Conservation (phyloP, 2,329 filamentous ascomycete species). For the Verruconis gallopava region DNA sequence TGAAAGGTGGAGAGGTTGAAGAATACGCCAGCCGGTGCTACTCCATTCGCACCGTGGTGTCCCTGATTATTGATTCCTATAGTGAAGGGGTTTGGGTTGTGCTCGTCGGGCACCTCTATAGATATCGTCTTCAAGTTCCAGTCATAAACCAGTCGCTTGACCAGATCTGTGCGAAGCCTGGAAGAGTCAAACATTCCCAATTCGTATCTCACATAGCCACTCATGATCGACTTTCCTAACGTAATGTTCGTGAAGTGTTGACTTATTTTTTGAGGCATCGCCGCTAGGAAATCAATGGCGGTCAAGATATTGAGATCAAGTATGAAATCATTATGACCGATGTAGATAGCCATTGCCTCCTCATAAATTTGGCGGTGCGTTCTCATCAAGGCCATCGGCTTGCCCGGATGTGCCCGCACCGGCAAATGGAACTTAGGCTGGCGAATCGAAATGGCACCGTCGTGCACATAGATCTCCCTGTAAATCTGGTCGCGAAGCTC, state of each 20-base stretch:
- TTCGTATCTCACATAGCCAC: constrained; percentile 6
- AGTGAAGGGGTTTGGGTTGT: not conserved
- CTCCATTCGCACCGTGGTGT: not conserved
- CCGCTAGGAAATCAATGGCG: constrained; percentile 25
- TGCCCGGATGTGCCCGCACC: constrained; percentile 1
- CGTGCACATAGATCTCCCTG: not conserved
- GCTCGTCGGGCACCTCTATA: constrained; percentile 6
- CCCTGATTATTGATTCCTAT: not conserved
- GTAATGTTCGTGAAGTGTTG: not conserved
- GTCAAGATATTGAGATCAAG: constrained; percentile 22
- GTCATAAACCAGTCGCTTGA: constrained; percentile 7
- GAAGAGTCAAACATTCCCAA: constrained; percentile 7
- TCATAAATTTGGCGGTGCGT: constrained; percentile 26
- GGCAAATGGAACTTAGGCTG: constrained; percentile 6
- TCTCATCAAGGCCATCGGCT: constrained; percentile 22
- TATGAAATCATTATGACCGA: constrained; percentile 27
- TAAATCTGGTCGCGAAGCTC: constrained; percentile 8
- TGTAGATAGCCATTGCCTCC: constrained; percentile 28
- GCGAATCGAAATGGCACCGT: constrained; percentile 1
- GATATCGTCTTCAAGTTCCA: constrained; percentile 4
- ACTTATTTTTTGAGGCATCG: constrained; percentile 16
- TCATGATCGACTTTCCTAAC: constrained; percentile 5
- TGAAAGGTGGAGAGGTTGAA: not conserved
- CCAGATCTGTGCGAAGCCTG: constrained; percentile 2
- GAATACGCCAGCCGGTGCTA: not conserved